Evolutionary conservation across 2,329 filamentous ascomycete genomes (phyloP).

Genomic region (Aurifilum marmelostoma): DNA sequence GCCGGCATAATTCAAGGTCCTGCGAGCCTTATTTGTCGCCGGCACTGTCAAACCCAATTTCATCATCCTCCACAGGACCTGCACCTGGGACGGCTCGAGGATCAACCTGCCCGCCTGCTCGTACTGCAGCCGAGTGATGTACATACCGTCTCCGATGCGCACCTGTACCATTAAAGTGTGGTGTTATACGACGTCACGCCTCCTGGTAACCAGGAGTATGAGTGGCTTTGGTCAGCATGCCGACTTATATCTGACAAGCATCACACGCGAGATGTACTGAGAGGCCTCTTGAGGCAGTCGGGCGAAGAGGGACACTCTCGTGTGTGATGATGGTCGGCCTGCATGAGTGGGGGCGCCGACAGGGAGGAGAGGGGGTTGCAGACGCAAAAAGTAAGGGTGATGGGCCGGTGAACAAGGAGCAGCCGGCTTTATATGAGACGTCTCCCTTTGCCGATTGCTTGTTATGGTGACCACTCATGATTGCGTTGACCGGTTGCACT

Average conservation of each 20-base stretch:
- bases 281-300: background rate
- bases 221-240: constrained; percentile 16
- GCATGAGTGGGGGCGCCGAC: no score
- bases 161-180: no score
- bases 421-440: background rate
- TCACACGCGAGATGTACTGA: background rate
- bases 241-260: background rate
- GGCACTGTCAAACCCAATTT: no score
- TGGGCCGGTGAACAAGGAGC: background rate
- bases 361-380: no score
- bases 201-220: background rate
- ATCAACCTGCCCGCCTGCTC: no score
- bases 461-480: background rate
- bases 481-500: constrained; percentile 7
- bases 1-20: no score
- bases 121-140: no score
- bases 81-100: no score
- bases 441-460: background rate
- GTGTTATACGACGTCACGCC: background rate
- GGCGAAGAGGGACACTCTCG: constrained; percentile 1
- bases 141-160: no score
- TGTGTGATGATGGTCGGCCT: background rate
- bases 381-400: background rate
- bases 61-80: no score
- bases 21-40: no score